phyloP scores from a whole-genome alignment of 2,329 filamentous ascomycete species.

The Emergomyces africanus region DNA sequence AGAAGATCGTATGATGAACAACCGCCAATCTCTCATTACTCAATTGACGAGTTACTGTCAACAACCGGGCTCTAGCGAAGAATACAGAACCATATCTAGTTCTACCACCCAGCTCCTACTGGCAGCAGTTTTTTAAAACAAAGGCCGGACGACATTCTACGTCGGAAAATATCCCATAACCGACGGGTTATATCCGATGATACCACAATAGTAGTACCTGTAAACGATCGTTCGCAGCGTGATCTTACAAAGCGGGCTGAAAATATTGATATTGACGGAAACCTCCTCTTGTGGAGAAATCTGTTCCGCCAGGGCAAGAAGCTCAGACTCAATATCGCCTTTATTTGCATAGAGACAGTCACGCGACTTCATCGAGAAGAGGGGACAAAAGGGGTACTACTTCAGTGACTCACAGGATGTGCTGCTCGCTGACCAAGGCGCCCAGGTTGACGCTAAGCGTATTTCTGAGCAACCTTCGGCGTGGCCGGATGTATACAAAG shows the following conservation, averaged over 20 bases:
- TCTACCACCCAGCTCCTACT: too few relatives aligned
- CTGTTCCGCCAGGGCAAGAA: conserved; percentile 18
- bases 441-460: conserved; percentile 6
- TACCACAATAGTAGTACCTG: conserved; percentile 12
- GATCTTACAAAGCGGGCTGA: conserved; percentile 20
- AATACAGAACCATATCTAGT: too few relatives aligned
- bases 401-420: conserved; percentile 8
- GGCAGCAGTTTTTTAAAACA: too few relatives aligned
- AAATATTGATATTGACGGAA: conserved; percentile 18
- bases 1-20: too few relatives aligned
- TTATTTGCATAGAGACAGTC: conserved; percentile 19
- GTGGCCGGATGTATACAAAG: neutral
- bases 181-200: neutral
- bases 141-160: too few relatives aligned
- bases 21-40: too few relatives aligned
- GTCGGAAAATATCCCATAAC: too few relatives aligned
- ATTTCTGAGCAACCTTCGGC: conserved; percentile 5
- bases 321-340: conserved; percentile 18
- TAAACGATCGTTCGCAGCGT: conserved; percentile 17
- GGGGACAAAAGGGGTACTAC: conserved; percentile 5
- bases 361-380: neutral
- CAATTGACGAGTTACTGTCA: too few relatives aligned
- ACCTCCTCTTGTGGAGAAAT: conserved; percentile 15
- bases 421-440: conserved; percentile 5
- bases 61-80: too few relatives aligned